phyloP scores from a whole-genome alignment of 257 asterid genomes.

The Echium plantagineum region DNA sequence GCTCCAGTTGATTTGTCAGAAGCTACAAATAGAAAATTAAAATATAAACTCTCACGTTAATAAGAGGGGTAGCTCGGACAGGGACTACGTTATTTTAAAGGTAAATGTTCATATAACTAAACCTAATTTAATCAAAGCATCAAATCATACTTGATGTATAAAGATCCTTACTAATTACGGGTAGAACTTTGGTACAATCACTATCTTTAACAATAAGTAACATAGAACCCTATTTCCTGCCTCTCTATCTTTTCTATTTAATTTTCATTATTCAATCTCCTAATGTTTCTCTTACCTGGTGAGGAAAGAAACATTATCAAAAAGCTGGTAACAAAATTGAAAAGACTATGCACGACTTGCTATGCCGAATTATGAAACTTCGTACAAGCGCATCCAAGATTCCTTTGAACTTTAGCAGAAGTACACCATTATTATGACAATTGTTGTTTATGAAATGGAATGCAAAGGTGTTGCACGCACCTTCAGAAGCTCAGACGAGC shows the following conservation, averaged over 20 bases:
- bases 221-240: no score
- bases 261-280: neutral
- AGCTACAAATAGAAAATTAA: constrained; percentile 1
- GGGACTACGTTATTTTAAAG: no score
- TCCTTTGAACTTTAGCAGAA: neutral
- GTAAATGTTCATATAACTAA: no score
- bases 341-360: neutral
- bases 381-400: neutral
- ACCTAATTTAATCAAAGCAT: no score
- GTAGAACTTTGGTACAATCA: no score
- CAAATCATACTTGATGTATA: no score
- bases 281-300: neutral
- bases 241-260: neutral
- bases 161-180: no score
- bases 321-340: neutral
- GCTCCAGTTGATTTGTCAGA: constrained; percentile 9
- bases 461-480: constrained; percentile 15
- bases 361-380: neutral
- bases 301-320: neutral
- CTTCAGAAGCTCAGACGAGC: constrained; percentile 88
- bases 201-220: no score
- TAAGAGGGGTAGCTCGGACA: neutral
- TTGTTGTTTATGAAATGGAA: neutral
- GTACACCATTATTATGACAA: neutral
- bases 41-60: neutral